These are phyloP conservation scores for Aristolochia fimbriata DNA, from an alignment of 164 flowering plant genomes.

Conservation along the genomic window DNA sequence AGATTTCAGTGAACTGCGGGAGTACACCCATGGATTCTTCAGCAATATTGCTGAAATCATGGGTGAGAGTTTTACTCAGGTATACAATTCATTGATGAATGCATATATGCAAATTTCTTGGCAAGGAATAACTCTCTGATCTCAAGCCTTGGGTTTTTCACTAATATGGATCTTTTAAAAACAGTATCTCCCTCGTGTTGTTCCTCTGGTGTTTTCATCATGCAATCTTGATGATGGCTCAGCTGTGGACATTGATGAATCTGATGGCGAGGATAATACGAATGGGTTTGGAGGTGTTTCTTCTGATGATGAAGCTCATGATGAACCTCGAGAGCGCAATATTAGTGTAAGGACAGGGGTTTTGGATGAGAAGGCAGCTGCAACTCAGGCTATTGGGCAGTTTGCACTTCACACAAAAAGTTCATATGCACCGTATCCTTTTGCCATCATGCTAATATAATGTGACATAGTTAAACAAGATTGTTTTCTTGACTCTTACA, in stretches of 20 bases:
- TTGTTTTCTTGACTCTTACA: constrained; percentile 22
- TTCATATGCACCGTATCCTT: constrained; percentile 81
- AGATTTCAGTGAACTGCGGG: constrained; percentile 94
- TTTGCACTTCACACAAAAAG: constrained; percentile 78
- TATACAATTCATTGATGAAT: constrained; percentile 4
- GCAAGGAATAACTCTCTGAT: too few relatives aligned
- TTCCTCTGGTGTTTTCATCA: constrained; percentile 80
- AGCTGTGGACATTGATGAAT: too few relatives aligned
- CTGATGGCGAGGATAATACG: constrained; percentile 37
- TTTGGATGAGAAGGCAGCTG: constrained; percentile 99
- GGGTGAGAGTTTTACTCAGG: constrained; percentile 80
- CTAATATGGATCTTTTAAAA: constrained; percentile 4
- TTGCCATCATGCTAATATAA: not conserved
- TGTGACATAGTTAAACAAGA: too few relatives aligned
- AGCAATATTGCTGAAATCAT: constrained; percentile 90
- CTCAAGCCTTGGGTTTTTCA: constrained; percentile 11
- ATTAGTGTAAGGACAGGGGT: constrained; percentile 96
- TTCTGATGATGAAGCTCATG: constrained; percentile 94
- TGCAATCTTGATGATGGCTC: constrained; percentile 48
- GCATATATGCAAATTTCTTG: too few relatives aligned
- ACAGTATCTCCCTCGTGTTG: constrained; percentile 93
- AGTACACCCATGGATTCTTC: constrained; percentile 94
- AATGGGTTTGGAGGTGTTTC: constrained; percentile 87
- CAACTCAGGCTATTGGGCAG: constrained; percentile 93
- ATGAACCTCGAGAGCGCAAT: constrained; percentile 89